phyloP scores from a whole-genome alignment of 2,329 filamentous ascomycete genomes.

The Polytolypa hystricis region DNA sequence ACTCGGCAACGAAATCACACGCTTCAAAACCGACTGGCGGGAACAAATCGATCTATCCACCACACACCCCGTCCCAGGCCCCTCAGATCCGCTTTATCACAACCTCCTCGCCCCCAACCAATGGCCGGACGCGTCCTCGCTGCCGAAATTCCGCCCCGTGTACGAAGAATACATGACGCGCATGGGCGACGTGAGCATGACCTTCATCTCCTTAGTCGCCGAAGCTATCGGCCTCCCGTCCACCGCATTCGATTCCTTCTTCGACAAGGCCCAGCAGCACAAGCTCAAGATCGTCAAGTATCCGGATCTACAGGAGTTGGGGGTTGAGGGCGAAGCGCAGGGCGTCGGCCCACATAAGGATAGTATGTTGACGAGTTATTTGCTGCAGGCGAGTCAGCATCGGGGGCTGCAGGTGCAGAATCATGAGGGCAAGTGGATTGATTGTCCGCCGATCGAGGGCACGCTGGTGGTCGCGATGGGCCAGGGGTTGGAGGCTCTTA shows the following conservation, averaged over 20 bases:
- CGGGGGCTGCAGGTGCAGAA: slow-evolving; percentile 75
- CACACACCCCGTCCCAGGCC: slow-evolving; percentile 54
- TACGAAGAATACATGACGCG: slow-evolving; percentile 65
- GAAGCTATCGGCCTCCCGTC: slow-evolving; percentile 65
- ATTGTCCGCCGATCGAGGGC: slow-evolving; percentile 62
- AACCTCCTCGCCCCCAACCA: slow-evolving; percentile 68
- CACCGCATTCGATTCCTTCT: slow-evolving; percentile 65
- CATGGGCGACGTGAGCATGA: slow-evolving; percentile 62
- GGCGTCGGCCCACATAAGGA: slow-evolving; percentile 73
- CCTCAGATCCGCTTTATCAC: slow-evolving; percentile 56
- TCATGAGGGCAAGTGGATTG: slow-evolving; percentile 65
- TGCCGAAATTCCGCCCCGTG: slow-evolving; percentile 57
- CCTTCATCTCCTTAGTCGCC: slow-evolving; percentile 70
- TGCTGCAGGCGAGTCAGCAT: slow-evolving; percentile 70
- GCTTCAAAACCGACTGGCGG: slow-evolving; percentile 63
- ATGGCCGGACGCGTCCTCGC: slow-evolving; percentile 56
- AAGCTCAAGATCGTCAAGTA: slow-evolving; percentile 88
- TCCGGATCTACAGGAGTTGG: slow-evolving; percentile 57
- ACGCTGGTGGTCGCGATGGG: slow-evolving; percentile 82
- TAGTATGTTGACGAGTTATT: slow-evolving; percentile 70
- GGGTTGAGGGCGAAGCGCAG: slow-evolving; percentile 38
- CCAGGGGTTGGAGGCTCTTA: slow-evolving; percentile 76
- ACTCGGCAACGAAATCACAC: slow-evolving; percentile 54
- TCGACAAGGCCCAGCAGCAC: slow-evolving; percentile 61
- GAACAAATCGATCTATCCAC: slow-evolving; percentile 84